Conservation (phyloP, 78 protist genomes). For the Monocercomonoides exilis region DNA sequence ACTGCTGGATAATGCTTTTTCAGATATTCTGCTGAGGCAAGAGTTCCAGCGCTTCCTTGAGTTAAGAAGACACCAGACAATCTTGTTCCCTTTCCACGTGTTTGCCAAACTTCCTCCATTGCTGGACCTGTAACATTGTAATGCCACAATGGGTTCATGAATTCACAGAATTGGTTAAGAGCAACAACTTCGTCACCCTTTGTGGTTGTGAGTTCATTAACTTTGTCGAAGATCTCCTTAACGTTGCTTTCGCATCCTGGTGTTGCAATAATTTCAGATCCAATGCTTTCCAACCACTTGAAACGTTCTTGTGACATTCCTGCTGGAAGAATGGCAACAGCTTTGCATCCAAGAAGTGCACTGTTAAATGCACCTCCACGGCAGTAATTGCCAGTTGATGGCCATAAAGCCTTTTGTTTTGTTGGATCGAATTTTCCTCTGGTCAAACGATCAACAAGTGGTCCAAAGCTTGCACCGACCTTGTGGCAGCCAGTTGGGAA, state of each 20-base stretch:
- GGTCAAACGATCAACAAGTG: conserved; percentile 24
- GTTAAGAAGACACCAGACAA: conserved; percentile 21
- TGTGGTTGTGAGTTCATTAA: conserved; percentile 9
- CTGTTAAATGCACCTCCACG: conserved; percentile 45
- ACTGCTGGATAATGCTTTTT: conserved; percentile 23
- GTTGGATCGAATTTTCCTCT: conserved; percentile 29
- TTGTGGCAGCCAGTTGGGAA: conserved; percentile 47
- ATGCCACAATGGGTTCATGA: conserved; percentile 35
- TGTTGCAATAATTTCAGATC: conserved; percentile 37
- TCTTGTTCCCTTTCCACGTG: background rate
- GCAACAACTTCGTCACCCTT: background rate
- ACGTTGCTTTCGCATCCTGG: conserved; percentile 48
- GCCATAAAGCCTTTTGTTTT: conserved; percentile 31
- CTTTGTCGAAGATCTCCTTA: conserved; percentile 41
- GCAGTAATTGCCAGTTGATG: conserved; percentile 49
- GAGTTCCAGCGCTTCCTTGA: conserved; percentile 43
- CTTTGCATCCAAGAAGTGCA: conserved; percentile 28
- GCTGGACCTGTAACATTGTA: conserved; percentile 40
- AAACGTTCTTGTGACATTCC: conserved; percentile 48
- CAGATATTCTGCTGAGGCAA: conserved; percentile 39
- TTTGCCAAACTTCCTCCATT: conserved; percentile 23
- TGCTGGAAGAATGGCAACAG: conserved; percentile 38
- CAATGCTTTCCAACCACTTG: conserved; percentile 26
- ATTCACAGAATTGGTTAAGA: conserved; percentile 37
- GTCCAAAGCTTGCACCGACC: conserved; percentile 16